Evolutionary conservation across 257 asterid genomes (phyloP).

Genomic region (Rehmannia glutinosa): DNA sequence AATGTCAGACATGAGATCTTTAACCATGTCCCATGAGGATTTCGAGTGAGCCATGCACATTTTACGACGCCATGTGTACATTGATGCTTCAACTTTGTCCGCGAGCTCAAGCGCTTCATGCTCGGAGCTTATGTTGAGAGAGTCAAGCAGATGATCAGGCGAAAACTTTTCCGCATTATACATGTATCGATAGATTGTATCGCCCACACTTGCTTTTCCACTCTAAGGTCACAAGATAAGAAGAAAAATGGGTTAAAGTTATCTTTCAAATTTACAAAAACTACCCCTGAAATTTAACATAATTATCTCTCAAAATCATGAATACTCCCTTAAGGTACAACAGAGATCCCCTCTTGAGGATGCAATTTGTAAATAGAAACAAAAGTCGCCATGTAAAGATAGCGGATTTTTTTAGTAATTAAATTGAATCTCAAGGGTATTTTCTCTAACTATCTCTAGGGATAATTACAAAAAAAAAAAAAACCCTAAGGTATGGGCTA

Average conservation of each 20-base stretch:
- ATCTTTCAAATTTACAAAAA: neutral
- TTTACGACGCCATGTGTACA: conserved; percentile 83
- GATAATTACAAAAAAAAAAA: too few relatives aligned
- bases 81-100: conserved; percentile 78
- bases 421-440: neutral
- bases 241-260: neutral
- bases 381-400: too few relatives aligned
- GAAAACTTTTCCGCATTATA: conserved; percentile 52
- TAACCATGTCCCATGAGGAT: conserved; percentile 83
- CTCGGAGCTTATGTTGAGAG: conserved; percentile 60
- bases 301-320: too few relatives aligned
- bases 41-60: conserved; percentile 56
- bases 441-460: too few relatives aligned
- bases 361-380: too few relatives aligned
- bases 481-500: too few relatives aligned
- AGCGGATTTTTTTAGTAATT: neutral
- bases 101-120: conserved; percentile 89
- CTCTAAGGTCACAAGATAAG: conserved; percentile 39
- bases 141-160: conserved; percentile 57
- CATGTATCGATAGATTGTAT: conserved; percentile 65
- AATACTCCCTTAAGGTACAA: too few relatives aligned
- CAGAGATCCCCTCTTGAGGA: too few relatives aligned
- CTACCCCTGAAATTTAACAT: neutral
- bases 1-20: conserved; percentile 66
- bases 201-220: conserved; percentile 88